These are phyloP conservation scores for Monosporozyma aquatica DNA, from an alignment of 805 yeast species.

Conservation along the genomic window DNA sequence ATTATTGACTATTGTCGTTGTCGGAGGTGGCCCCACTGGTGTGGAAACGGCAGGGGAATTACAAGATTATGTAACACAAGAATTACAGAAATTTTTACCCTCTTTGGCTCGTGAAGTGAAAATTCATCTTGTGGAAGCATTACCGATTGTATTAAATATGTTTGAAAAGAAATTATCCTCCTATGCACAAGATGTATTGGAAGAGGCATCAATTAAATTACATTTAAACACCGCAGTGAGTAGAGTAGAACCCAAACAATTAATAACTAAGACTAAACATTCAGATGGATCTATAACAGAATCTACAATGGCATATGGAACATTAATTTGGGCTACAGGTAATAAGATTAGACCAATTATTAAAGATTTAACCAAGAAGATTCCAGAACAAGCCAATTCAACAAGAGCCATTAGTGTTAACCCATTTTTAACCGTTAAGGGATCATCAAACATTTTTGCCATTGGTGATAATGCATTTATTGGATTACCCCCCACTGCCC, in stretches of 20 bases:
- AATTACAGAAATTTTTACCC: constrained; percentile 79
- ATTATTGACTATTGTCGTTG: constrained; percentile 76
- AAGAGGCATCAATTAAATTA: constrained; percentile 55
- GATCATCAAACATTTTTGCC: constrained; percentile 74
- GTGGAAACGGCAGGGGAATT: constrained; percentile 95
- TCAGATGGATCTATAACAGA: constrained; percentile 61
- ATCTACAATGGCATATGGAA: constrained; percentile 69
- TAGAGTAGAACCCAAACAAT: constrained; percentile 64
- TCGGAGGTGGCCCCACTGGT: constrained; percentile 98
- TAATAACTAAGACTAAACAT: constrained; percentile 62
- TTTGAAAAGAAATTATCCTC: constrained; percentile 37
- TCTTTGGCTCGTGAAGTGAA: constrained; percentile 75
- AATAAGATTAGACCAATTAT: constrained; percentile 76
- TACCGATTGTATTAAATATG: constrained; percentile 71
- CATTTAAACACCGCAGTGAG: constrained; percentile 82
- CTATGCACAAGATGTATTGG: constrained; percentile 36
- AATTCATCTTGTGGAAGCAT: constrained; percentile 81
- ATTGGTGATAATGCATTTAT: constrained; percentile 89
- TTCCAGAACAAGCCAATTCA: constrained; percentile 72
- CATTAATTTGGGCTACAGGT: constrained; percentile 96
- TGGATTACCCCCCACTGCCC: constrained; percentile 91
- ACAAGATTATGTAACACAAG: constrained; percentile 90
- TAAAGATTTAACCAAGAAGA: constrained; percentile 54
- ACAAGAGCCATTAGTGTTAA: constrained; percentile 81
- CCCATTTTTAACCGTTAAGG: constrained; percentile 72